phyloP scores from a whole-genome alignment of 306 rosid genomes.

The Trifolium fragiferum region DNA sequence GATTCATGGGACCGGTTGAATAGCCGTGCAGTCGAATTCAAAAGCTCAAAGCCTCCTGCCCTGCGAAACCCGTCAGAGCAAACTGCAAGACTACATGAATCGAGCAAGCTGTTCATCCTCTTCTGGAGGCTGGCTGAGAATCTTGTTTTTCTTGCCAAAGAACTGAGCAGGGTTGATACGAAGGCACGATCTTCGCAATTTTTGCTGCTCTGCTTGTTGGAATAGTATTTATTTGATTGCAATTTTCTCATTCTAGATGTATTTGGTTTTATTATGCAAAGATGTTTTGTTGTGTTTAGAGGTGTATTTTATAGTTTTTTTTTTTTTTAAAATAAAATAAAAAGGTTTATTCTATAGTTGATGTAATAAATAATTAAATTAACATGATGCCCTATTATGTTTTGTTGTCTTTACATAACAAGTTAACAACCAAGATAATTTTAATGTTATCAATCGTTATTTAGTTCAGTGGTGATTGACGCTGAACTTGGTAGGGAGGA shows the following conservation, averaged over 20 bases:
- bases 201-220: conserved; percentile 43
- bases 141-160: conserved; percentile 44
- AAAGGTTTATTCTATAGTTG: background rate
- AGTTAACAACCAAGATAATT: conserved; percentile 4
- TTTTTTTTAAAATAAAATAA: too few relatives aligned
- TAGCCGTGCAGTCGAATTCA: conserved; percentile 45
- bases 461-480: too few relatives aligned
- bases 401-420: conserved; percentile 25
- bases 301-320: background rate
- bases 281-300: conserved; percentile 18
- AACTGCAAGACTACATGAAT: conserved; percentile 41
- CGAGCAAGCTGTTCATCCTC: conserved; percentile 35
- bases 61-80: conserved; percentile 43
- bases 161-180: conserved; percentile 43
- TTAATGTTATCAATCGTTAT: too few relatives aligned
- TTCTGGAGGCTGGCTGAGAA: conserved; percentile 37
- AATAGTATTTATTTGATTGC: conserved; percentile 20
- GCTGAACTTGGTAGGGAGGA: too few relatives aligned
- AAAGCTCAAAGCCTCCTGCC: conserved; percentile 48
- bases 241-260: conserved; percentile 26
- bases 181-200: conserved; percentile 30
- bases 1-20: conserved; percentile 36
- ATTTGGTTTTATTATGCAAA: background rate
- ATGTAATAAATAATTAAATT: background rate
- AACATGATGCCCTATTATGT: background rate